Percentiles rank a stretch among this genome's conserved stretches.
phyloP scores from a whole-genome alignment of 257 asterid species.

The Mitragyna speciosa region DNA sequence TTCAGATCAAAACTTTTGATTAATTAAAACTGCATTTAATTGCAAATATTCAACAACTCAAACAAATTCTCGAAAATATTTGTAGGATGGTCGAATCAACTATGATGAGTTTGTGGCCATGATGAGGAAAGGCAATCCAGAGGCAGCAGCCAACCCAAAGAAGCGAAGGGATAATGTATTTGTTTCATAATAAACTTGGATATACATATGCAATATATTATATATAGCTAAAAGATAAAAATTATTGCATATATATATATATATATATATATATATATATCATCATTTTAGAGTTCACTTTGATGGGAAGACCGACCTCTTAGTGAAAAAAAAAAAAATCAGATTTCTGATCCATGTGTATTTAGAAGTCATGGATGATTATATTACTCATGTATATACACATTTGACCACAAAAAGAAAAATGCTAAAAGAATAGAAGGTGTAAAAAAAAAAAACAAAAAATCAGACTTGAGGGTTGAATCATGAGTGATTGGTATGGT shows the following conservation, averaged over 20 bases:
- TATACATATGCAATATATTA: not conserved
- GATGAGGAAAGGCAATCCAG: constrained; percentile 88
- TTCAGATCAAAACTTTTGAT: not conserved
- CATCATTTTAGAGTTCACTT: not conserved
- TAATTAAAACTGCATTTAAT: no score
- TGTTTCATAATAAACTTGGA: constrained; percentile 20
- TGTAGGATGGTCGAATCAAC: constrained; percentile 81
- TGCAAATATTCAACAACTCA: not conserved
- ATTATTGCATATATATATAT: constrained; percentile 2
- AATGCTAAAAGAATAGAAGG: not conserved
- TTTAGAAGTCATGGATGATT: constrained; percentile 4
- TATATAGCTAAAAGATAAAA: constrained; percentile 5
- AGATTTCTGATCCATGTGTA: constrained; percentile 5
- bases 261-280: no score
- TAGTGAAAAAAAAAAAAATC: not conserved
- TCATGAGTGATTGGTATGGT: not conserved
- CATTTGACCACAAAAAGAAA: not conserved
- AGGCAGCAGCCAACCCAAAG: constrained; percentile 57
- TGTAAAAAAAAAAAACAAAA: no score
- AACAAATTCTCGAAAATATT: not conserved
- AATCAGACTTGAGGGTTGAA: not conserved
- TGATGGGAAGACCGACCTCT: not conserved
- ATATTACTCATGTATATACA: not conserved
- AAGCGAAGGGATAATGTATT: constrained; percentile 56
- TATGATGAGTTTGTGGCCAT: constrained; percentile 81